Percentiles rank a stretch among this genome's conserved stretches.
Evolutionary conservation across 2,329 filamentous ascomycete species (phyloP).

Genomic region (Sphaerulina musiva): DNA sequence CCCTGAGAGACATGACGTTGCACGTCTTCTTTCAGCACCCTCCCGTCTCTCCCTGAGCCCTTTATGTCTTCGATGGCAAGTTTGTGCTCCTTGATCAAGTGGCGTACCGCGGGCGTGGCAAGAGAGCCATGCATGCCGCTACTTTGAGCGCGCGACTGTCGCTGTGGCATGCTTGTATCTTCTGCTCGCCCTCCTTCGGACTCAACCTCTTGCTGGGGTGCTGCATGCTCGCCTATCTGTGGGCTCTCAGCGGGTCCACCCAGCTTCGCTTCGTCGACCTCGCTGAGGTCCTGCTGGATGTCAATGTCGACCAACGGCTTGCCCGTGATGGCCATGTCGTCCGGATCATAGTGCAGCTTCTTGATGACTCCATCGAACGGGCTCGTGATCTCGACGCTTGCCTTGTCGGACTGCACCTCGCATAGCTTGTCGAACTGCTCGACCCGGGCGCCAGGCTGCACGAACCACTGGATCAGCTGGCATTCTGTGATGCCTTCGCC

Average conservation of each 20-base stretch:
- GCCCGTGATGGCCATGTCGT: slow-evolving; percentile 93
- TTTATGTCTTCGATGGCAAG: slow-evolving; percentile 71
- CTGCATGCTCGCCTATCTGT: slow-evolving; percentile 11
- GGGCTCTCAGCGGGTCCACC: slow-evolving; percentile 26
- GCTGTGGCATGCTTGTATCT: not conserved
- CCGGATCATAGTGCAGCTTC: slow-evolving; percentile 89
- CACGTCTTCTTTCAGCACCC: slow-evolving; percentile 90
- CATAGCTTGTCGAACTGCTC: slow-evolving; percentile 98
- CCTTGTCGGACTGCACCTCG: slow-evolving; percentile 98
- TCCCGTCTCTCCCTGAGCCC: slow-evolving; percentile 83
- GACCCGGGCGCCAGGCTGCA: slow-evolving; percentile 87
- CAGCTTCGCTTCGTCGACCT: slow-evolving; percentile 49
- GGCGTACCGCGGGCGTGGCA: slow-evolving; percentile 86
- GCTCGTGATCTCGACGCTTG: slow-evolving; percentile 73
- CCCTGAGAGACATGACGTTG: slow-evolving; percentile 38
- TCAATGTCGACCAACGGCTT: slow-evolving; percentile 91
- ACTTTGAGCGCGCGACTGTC: slow-evolving; percentile 29
- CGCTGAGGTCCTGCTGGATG: slow-evolving; percentile 68
- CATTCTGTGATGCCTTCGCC: slow-evolving; percentile 96
- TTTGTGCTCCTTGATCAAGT: slow-evolving; percentile 72
- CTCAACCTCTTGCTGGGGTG: slow-evolving; percentile 17
- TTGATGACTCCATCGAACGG: slow-evolving; percentile 93
- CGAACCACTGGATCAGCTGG: slow-evolving; percentile 99
- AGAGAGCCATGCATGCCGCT: slow-evolving; percentile 62
- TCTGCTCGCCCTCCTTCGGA: slow-evolving; percentile 16